Evolutionary conservation across 371 early-diverging fungal genomes (phyloP), one percentile per base, ranked within the genome.

Genomic region (Apophysomyces trapeziformis): DNA sequence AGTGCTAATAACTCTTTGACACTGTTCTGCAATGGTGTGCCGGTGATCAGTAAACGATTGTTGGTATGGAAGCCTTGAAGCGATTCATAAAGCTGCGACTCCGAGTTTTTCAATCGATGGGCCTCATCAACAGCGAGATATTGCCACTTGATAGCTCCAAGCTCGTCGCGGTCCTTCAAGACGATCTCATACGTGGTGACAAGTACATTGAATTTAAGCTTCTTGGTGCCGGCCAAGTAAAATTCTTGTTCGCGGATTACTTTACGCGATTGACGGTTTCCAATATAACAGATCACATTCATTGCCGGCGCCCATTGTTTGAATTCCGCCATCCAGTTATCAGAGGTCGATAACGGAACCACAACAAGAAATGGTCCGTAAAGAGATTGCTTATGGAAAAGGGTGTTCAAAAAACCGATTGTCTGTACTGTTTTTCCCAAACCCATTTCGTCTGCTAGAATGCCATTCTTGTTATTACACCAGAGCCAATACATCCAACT

Each of bases 401-500:
- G 80, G 61, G 94, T 95, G 35, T 90, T 91, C n/a, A 99, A 80
- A 75, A 99, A 95, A 35, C 98, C 93, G 57, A 99, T 98, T 1
- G 98, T 95, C 80, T 99, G 99, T 4, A 99, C 89, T 0, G 99
- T 99, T 80, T 99, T 99, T 12, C 99, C 99, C 45, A 99, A 79
- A 35, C 99, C 99, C 96, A 94, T 93, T 78, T 93, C 90, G 66
- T 90, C 88, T 1, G 99, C 99, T 45, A 98, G 73, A 65, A 99
- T 97, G 16, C 96, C 98, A 73, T 98, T 98, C 75, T 93, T 89
- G 78, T 97, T 92, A 60, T 86, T 86, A 68, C 95, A 94, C 99
- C 99, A 99, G 36, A 97, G 82, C 70, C 95, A 93, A n/a, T 98
- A 93, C 91, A 99, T 94, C 99, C 99, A 99, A 77, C 99, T 98